A percentile compares a stretch with the other conserved stretches of the same genome.
Conservation (phyloP, 768 basidiomycete genomes). For the Russula abietina region DNA sequence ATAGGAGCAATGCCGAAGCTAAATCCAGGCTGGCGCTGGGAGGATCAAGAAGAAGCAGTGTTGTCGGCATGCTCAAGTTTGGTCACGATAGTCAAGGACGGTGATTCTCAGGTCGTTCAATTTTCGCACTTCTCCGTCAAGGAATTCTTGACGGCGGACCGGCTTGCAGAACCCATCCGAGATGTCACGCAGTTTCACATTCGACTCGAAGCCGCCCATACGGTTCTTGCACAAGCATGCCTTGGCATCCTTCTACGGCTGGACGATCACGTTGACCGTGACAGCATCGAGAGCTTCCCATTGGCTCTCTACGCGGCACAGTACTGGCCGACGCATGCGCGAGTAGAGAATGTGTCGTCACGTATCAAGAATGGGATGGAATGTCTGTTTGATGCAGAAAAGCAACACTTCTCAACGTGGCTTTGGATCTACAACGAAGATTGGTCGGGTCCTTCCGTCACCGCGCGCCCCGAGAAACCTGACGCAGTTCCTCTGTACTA, state of each 20-base stretch:
- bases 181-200: neutral
- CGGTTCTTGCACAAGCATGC: neutral
- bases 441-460: neutral
- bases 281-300: neutral
- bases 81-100: neutral
- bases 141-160: neutral
- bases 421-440: neutral
- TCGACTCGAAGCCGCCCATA: neutral
- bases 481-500: neutral
- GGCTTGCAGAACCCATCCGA: neutral
- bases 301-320: neutral
- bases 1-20: neutral
- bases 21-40: neutral
- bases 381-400: neutral
- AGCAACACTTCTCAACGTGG: neutral
- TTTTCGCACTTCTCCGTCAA: conserved; percentile 7
- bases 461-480: neutral
- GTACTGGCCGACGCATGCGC: neutral
- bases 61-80: conserved; percentile 4
- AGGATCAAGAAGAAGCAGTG: neutral
- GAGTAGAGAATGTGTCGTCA: neutral
- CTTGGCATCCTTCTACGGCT: neutral
- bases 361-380: neutral
- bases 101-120: neutral
- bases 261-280: neutral